Evolutionary conservation across 1,284 basidiomycete genomes (phyloP), one percentile per base, ranked within the genome.

Genomic region (Inonotus hispidus): DNA sequence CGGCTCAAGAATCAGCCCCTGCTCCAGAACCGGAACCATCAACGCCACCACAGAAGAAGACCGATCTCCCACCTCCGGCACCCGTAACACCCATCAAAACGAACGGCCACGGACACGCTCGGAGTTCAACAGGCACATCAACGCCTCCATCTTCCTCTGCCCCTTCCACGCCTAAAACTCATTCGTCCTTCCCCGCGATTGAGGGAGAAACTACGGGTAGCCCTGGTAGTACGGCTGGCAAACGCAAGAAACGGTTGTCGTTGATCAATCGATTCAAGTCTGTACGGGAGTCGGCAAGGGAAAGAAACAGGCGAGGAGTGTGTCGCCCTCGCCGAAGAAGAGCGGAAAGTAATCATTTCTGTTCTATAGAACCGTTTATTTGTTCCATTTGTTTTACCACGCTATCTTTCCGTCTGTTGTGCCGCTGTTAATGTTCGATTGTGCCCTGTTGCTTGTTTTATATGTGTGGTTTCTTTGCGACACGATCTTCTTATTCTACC

Each of bases 241-340:
- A 52, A 19, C 64, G 66, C 53, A 69, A 68, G 65, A 71, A 70
- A 63, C 68, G 70, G 38, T 57, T 60, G 29, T 68, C 66, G 46
- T 41, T 72, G 11, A 66, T 71, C 47, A 68, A 67, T 21, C 70
- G 67, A 63, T 54, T 71, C 62, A 70, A 69, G 65, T 63, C 59
- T 41, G 65, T 66, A 70, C 62, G 16, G 41, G 16, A 61, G 58
- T 47, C 56, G 56, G 60, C 23, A n/a, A 54, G 23, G 58, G 59
- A 52, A 61, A 62, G 39, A 53, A 63, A 45, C 52, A 63, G 10
- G 27, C 47, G 2, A 32, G 45, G 25, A 52, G 57, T 46, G 57
- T 16, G 19, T 52, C 50, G 27, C 50, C 50, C 13, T 52, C 50
- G 32, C 29, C 50, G 21, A 49, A 25, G 10, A 25, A 27, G 11